phyloP scores from a whole-genome alignment of 78 protist species.

The Monocercomonoides exilis region DNA sequence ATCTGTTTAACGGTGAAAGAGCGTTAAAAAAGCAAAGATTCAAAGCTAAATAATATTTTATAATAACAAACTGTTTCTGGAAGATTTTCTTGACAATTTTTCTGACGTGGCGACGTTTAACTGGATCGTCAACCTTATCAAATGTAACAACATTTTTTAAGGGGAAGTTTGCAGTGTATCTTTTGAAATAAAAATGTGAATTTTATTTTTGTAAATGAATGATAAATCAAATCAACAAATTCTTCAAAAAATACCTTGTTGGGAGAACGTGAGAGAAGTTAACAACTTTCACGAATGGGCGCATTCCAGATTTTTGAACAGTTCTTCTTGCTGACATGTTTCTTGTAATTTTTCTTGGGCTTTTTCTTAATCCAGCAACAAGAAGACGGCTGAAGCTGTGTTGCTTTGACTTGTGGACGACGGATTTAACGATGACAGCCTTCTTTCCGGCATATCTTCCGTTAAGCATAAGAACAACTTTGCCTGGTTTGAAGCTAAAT shows the following conservation, averaged over 20 bases:
- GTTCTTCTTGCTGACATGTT: slow-evolving; percentile 70
- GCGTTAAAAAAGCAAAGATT: background rate
- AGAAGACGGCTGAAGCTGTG: slow-evolving; percentile 82
- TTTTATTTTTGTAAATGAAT: too few relatives aligned
- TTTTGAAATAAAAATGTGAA: background rate
- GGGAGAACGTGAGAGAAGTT: slow-evolving; percentile 97
- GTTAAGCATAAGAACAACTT: slow-evolving; percentile 81
- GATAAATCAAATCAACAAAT: background rate
- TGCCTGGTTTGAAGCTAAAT: slow-evolving; percentile 72
- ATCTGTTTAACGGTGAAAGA: slow-evolving; percentile 28
- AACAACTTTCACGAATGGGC: slow-evolving; percentile 86
- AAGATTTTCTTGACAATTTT: slow-evolving; percentile 51
- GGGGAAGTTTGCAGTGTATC: slow-evolving; percentile 34
- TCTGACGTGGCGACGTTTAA: slow-evolving; percentile 24
- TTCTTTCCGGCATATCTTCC: slow-evolving; percentile 94
- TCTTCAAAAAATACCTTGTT: slow-evolving; percentile 57
- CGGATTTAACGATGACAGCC: slow-evolving; percentile 86
- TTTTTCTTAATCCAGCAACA: slow-evolving; percentile 86
- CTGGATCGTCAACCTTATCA: slow-evolving; percentile 31
- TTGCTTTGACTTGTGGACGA: slow-evolving; percentile 60
- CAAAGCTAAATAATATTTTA: background rate
- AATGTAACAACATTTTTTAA: slow-evolving; percentile 38
- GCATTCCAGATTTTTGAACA: slow-evolving; percentile 63
- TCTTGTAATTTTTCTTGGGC: slow-evolving; percentile 72
- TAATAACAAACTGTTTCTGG: slow-evolving; percentile 26